Evolutionary conservation across 164 flowering plant genomes (phyloP).

Genomic region (Hamamelis virginiana): DNA sequence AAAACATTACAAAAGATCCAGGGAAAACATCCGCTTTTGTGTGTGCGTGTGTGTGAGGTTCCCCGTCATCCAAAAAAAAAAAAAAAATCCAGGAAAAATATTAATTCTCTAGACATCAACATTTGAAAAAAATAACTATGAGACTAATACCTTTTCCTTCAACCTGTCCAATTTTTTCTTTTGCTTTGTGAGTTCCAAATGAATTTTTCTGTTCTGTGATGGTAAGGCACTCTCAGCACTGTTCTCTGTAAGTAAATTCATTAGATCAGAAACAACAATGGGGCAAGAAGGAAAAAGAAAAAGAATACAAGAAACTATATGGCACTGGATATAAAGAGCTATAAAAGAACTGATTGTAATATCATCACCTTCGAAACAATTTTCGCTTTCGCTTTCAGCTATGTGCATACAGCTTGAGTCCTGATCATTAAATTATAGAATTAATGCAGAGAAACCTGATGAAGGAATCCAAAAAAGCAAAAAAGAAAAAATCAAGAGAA

Average conservation of each 20-base stretch:
- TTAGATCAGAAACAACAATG: background rate
- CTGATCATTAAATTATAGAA: slow-evolving; percentile 26
- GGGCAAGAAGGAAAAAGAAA: background rate
- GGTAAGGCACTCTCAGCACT: slow-evolving; percentile 22
- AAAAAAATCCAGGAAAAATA: too few relatives aligned
- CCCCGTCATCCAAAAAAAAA: too few relatives aligned
- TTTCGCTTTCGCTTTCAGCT: slow-evolving; percentile 34
- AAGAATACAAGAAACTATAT: background rate
- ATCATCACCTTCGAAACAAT: slow-evolving; percentile 39
- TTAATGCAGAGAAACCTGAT: background rate
- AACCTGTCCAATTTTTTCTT: slow-evolving; percentile 52
- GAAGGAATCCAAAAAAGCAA: background rate
- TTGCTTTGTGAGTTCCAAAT: slow-evolving; percentile 46
- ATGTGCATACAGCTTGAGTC: slow-evolving; percentile 33
- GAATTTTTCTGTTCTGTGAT: slow-evolving; percentile 47
- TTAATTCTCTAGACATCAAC: background rate
- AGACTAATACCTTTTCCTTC: slow-evolving; percentile 52
- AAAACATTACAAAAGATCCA: too few relatives aligned
- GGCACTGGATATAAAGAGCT: background rate
- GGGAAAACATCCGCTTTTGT: too few relatives aligned
- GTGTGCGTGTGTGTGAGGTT: too few relatives aligned
- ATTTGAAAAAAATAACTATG: background rate
- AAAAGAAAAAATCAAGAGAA: background rate
- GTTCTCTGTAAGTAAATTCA: slow-evolving; percentile 43
- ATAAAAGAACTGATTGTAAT: background rate